phyloP scores from a whole-genome alignment of 208 protist species.

The Tritrichomonas musculus region DNA sequence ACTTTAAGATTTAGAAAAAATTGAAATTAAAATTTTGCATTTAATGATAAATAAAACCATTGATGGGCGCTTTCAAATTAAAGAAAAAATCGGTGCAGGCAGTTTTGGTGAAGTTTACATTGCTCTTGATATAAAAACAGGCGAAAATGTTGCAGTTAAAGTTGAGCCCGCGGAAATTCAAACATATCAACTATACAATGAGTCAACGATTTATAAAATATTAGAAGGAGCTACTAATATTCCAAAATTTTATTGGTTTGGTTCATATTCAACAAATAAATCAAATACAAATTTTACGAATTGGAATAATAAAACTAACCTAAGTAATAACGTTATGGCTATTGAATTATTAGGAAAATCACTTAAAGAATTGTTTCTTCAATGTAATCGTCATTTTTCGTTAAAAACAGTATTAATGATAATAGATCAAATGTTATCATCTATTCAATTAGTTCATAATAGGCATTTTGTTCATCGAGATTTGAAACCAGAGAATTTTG shows the following conservation, averaged over 20 bases:
- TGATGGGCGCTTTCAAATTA: too few species aligned
- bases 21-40: too few species aligned
- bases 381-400: conserved; percentile 59
- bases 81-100: conserved; percentile 24
- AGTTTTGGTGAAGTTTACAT: conserved; percentile 53
- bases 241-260: conserved; percentile 83
- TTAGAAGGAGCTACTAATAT: conserved; percentile 68
- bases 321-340: conserved; percentile 97
- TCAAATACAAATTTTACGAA: too few species aligned
- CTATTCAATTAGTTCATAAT: conserved; percentile 86
- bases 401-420: conserved; percentile 97
- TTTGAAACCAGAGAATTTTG: conserved; percentile 94
- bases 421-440: conserved; percentile 70
- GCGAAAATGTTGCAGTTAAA: conserved; percentile 42
- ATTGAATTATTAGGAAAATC: conserved; percentile 95
- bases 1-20: too few species aligned
- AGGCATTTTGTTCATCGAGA: conserved; percentile 93
- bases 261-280: too few species aligned
- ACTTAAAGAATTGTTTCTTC: conserved; percentile 92
- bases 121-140: conserved; percentile 17
- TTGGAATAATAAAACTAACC: too few species aligned
- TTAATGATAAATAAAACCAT: too few species aligned
- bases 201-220: conserved; percentile 80
- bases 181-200: conserved; percentile 92
- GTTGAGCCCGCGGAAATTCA: too few species aligned